Evolutionary conservation across 805 yeast genomes (phyloP).

Genomic region (Candida maltosa): DNA sequence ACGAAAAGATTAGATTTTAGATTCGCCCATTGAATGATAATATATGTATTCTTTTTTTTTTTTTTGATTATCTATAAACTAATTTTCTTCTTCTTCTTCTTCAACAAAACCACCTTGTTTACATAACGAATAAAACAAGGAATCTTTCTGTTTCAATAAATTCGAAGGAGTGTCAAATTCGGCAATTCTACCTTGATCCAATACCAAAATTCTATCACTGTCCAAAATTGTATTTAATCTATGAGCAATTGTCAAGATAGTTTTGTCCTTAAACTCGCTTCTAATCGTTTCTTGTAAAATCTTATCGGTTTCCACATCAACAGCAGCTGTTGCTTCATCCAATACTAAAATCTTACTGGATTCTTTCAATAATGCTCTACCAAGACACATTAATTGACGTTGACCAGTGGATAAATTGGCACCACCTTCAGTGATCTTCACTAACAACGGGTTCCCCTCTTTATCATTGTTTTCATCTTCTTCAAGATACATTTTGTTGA

Average conservation of each 20-base stretch:
- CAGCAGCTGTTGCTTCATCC: slow-evolving; percentile 90
- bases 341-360: slow-evolving; percentile 58
- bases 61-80: not conserved
- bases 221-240: slow-evolving; percentile 80
- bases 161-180: slow-evolving; percentile 74
- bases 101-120: slow-evolving; percentile 70
- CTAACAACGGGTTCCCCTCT: slow-evolving; percentile 26
- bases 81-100: slow-evolving; percentile 7
- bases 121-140: slow-evolving; percentile 77
- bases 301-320: slow-evolving; percentile 80
- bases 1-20: no score
- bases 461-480: slow-evolving; percentile 20
- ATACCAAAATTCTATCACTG: slow-evolving; percentile 71
- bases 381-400: slow-evolving; percentile 66
- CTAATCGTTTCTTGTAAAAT: slow-evolving; percentile 77
- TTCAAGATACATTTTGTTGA: slow-evolving; percentile 32
- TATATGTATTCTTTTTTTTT: not conserved
- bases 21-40: no score
- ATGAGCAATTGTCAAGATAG: slow-evolving; percentile 83
- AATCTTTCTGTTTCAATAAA: slow-evolving; percentile 60
- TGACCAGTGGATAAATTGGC: slow-evolving; percentile 51
- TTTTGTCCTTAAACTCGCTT: slow-evolving; percentile 68
- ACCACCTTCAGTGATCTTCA: slow-evolving; percentile 42
- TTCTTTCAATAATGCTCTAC: slow-evolving; percentile 69
- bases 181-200: slow-evolving; percentile 71